Evolutionary conservation across 805 yeast species (phyloP).

Genomic region (Metschnikowia bowlesiae): DNA sequence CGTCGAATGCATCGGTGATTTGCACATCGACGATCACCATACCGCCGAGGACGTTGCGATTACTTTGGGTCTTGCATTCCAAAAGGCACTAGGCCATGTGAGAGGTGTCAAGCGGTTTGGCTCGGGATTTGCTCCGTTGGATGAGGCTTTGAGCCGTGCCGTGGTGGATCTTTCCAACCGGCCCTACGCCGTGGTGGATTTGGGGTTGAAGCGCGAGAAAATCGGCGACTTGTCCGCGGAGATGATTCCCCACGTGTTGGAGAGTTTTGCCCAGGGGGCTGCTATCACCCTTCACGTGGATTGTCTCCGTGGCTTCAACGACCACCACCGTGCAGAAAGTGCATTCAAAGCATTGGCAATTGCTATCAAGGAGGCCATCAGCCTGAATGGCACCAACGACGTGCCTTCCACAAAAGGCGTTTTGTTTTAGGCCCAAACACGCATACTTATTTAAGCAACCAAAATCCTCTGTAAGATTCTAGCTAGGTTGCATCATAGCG

Average conservation of each 20-base stretch:
- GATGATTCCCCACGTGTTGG: constrained; percentile 97
- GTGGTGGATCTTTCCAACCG: constrained; percentile 94
- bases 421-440: constrained; percentile 42
- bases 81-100: constrained; percentile 82
- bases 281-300: constrained; percentile 91
- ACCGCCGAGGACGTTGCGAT: constrained; percentile 94
- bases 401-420: constrained; percentile 98
- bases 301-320: constrained; percentile 88
- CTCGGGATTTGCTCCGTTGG: constrained; percentile 88
- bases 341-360: constrained; percentile 96
- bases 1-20: constrained; percentile 87
- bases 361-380: constrained; percentile 81
- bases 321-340: constrained; percentile 93
- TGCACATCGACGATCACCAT: constrained; percentile 96
- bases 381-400: constrained; percentile 80
- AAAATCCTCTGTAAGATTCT: background rate
- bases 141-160: constrained; percentile 92
- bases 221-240: constrained; percentile 90
- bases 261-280: constrained; percentile 91
- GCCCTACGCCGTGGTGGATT: constrained; percentile 85
- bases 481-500: background rate
- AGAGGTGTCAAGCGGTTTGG: constrained; percentile 93
- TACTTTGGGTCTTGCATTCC: constrained; percentile 85
- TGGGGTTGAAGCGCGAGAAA: constrained; percentile 87
- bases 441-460: background rate